These are phyloP conservation scores for Chaetomiaceae sp. DNA, from an alignment of 2,329 filamentous ascomycete species.

Conservation along the genomic window DNA sequence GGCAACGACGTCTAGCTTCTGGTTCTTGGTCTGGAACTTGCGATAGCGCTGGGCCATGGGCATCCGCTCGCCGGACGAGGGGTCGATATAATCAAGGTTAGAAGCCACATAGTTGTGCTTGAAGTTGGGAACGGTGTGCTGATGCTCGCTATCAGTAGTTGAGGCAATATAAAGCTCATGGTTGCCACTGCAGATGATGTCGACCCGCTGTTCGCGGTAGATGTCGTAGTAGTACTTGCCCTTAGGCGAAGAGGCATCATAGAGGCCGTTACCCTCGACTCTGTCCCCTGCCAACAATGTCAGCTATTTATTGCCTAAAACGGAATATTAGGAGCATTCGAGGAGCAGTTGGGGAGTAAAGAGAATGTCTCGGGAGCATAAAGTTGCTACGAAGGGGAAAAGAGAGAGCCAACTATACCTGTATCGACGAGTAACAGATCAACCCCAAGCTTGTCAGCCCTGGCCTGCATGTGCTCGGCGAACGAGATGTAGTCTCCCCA, in stretches of 20 bases:
- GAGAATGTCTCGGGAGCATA: too few relatives aligned
- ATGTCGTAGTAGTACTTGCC: slow-evolving; percentile 87
- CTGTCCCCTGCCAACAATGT: slow-evolving; percentile 90
- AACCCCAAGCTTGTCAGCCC: slow-evolving; percentile 70
- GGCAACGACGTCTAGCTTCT: slow-evolving; percentile 74
- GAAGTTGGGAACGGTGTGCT: slow-evolving; percentile 78
- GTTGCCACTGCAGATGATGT: slow-evolving; percentile 83
- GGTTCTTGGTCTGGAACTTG: slow-evolving; percentile 88
- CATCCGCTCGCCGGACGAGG: slow-evolving; percentile 62
- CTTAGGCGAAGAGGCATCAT: slow-evolving; percentile 83
- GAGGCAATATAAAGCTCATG: slow-evolving; percentile 87
- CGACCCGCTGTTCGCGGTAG: slow-evolving; percentile 74
- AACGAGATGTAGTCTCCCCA: slow-evolving; percentile 99
- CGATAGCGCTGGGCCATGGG: slow-evolving; percentile 78
- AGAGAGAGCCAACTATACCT: too few relatives aligned
- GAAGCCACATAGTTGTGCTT: slow-evolving; percentile 78
- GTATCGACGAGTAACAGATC: slow-evolving; percentile 91
- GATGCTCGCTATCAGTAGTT: slow-evolving; percentile 72
- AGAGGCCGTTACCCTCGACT: slow-evolving; percentile 89
- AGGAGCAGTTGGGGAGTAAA: too few relatives aligned
- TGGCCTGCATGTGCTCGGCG: slow-evolving; percentile 71
- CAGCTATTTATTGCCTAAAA: too few relatives aligned
- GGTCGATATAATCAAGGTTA: slow-evolving; percentile 83
- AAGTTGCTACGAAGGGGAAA: too few relatives aligned
- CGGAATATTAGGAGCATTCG: too few relatives aligned